Evolutionary conservation across 2,329 filamentous ascomycete species (phyloP).

Genomic region (Nothomitra cinnamomea): DNA sequence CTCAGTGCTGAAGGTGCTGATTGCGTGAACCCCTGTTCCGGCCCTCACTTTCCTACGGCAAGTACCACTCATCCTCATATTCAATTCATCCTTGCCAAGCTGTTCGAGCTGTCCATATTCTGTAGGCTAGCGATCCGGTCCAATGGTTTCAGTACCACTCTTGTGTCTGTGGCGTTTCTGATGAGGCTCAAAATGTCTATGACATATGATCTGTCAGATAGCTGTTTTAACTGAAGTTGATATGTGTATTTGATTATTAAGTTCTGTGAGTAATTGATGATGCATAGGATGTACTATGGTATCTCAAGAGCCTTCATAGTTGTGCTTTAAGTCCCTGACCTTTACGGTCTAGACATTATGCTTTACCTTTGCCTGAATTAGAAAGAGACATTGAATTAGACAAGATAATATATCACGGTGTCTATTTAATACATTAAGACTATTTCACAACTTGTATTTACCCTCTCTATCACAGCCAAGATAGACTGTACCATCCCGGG

Average conservation of each 20-base stretch:
- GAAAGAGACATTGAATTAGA: background rate
- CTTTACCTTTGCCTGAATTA: background rate
- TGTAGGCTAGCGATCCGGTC: no score
- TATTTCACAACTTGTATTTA: background rate
- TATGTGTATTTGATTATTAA: background rate
- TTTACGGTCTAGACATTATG: background rate
- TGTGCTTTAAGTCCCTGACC: background rate
- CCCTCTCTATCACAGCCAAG: conserved; percentile 1
- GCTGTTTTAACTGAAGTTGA: background rate
- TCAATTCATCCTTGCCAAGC: no score
- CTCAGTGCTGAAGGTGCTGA: no score
- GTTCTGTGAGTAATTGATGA: background rate
- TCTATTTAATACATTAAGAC: background rate
- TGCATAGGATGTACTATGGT: background rate
- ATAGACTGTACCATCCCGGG: background rate
- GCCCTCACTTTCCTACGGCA: no score
- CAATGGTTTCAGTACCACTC: no score
- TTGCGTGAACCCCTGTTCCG: no score
- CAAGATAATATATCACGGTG: background rate
- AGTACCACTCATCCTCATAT: no score
- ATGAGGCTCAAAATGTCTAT: no score
- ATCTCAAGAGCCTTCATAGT: background rate
- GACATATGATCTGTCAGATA: background rate
- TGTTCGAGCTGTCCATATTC: no score
- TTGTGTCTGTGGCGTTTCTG: no score